These are phyloP conservation scores for Tetradesmus lagerheimii DNA, from an alignment of 139 green algal species.

Conservation along the genomic window DNA sequence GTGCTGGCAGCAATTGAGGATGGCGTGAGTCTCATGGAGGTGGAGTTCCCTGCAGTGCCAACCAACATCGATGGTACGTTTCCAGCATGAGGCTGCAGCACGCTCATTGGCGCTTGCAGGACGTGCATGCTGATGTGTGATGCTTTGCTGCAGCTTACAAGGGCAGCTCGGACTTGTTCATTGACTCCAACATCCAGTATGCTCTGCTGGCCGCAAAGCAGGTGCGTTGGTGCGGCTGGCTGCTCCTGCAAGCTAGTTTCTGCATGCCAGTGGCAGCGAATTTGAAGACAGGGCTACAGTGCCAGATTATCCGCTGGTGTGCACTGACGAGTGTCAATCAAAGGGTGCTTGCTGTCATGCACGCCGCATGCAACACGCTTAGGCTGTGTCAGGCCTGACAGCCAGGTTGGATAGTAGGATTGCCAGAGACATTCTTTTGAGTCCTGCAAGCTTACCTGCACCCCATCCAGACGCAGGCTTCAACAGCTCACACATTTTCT, in stretches of 20 bases:
- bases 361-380: too few species aligned
- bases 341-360: too few species aligned
- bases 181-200: constrained; percentile 93
- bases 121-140: background rate
- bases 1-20: constrained; percentile 75
- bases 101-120: background rate
- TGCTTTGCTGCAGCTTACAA: constrained; percentile 81
- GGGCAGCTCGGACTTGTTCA: constrained; percentile 87
- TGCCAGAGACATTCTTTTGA: too few species aligned
- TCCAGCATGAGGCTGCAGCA: background rate
- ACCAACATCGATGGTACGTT: constrained; percentile 71
- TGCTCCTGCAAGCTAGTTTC: background rate
- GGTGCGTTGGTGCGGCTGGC: constrained; percentile 14
- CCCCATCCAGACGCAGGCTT: too few species aligned
- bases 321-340: too few species aligned
- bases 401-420: too few species aligned
- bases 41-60: constrained; percentile 91
- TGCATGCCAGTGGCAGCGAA: too few species aligned
- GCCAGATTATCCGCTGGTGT: too few species aligned
- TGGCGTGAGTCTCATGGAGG: constrained; percentile 79
- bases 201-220: constrained; percentile 77
- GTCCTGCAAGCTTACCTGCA: too few species aligned
- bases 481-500: too few species aligned
- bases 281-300: background rate
- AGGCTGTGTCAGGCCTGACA: too few species aligned